These are phyloP conservation scores for Cichorium intybus DNA, from an alignment of 140 eudicot genomes.

Conservation along the genomic window DNA sequence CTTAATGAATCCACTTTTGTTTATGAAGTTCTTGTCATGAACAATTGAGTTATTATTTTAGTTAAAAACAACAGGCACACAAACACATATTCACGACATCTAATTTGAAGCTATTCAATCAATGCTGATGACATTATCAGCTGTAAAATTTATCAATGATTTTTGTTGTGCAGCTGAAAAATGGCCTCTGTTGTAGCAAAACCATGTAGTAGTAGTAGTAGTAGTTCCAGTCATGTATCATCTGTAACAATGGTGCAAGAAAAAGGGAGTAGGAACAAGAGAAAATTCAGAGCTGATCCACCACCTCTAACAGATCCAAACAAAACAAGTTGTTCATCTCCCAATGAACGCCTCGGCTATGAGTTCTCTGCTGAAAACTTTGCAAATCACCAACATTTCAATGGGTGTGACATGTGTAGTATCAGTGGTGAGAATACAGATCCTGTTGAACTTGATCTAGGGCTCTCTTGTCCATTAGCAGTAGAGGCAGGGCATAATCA, in stretches of 20 bases:
- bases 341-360: slow-evolving; percentile 48
- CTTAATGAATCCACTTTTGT: background rate
- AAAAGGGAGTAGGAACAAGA: slow-evolving; percentile 92
- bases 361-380: slow-evolving; percentile 77
- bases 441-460: slow-evolving; percentile 74
- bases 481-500: slow-evolving; percentile 32
- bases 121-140: background rate
- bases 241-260: slow-evolving; percentile 54
- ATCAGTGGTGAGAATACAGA: slow-evolving; percentile 42
- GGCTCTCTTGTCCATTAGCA: slow-evolving; percentile 62
- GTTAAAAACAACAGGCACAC: background rate
- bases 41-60: background rate
- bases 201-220: slow-evolving; percentile 39
- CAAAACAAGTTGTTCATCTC: slow-evolving; percentile 41
- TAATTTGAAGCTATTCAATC: background rate
- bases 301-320: slow-evolving; percentile 58
- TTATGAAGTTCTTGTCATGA: background rate
- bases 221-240: slow-evolving; percentile 52
- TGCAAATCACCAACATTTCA: slow-evolving; percentile 46
- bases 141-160: background rate
- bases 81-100: background rate
- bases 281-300: slow-evolving; percentile 89
- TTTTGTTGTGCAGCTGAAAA: slow-evolving; percentile 47
- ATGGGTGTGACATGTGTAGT: slow-evolving; percentile 68
- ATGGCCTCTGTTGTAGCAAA: slow-evolving; percentile 89